These are phyloP conservation scores for Ensete ventricosum DNA, from an alignment of 176 grass and related monocot species.

Conservation along the genomic window DNA sequence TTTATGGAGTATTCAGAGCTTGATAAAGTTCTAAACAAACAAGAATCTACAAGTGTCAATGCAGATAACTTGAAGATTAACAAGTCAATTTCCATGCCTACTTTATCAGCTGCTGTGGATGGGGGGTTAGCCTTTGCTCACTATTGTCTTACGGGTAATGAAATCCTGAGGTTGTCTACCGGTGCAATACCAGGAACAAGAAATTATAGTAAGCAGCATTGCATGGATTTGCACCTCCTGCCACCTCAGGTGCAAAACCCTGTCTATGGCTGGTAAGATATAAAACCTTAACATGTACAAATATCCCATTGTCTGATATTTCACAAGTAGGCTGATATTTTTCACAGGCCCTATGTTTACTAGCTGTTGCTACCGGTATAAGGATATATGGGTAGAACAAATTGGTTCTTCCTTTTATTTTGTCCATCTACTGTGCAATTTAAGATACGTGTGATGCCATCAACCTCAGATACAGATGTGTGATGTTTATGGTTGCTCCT, in stretches of 20 bases:
- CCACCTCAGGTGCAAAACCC: slow-evolving; percentile 84
- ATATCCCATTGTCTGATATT: not conserved
- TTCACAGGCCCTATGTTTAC: not conserved
- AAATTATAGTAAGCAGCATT: slow-evolving; percentile 62
- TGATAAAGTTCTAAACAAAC: slow-evolving; percentile 43
- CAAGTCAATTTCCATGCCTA: slow-evolving; percentile 49
- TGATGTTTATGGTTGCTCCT: no score
- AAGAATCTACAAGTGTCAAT: not conserved
- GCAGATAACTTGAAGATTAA: slow-evolving; percentile 24
- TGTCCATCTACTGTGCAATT: no score
- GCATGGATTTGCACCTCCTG: slow-evolving; percentile 51
- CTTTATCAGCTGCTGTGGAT: slow-evolving; percentile 57
- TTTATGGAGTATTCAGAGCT: slow-evolving; percentile 87
- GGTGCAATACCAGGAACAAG: slow-evolving; percentile 68
- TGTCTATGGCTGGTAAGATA: slow-evolving; percentile 72
- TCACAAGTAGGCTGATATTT: not conserved
- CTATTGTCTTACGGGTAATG: slow-evolving; percentile 74
- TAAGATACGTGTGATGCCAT: no score
- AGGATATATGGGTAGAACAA: no score
- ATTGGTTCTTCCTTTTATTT: no score
- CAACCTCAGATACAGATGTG: no score
- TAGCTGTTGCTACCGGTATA: no score
- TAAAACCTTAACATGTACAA: not conserved
- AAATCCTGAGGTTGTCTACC: slow-evolving; percentile 60
- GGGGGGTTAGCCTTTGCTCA: slow-evolving; percentile 76